A percentile compares a stretch with the other conserved stretches of the same genome.
Conservation (phyloP, 257 asterid species). For the Salvia miltiorrhiza region DNA sequence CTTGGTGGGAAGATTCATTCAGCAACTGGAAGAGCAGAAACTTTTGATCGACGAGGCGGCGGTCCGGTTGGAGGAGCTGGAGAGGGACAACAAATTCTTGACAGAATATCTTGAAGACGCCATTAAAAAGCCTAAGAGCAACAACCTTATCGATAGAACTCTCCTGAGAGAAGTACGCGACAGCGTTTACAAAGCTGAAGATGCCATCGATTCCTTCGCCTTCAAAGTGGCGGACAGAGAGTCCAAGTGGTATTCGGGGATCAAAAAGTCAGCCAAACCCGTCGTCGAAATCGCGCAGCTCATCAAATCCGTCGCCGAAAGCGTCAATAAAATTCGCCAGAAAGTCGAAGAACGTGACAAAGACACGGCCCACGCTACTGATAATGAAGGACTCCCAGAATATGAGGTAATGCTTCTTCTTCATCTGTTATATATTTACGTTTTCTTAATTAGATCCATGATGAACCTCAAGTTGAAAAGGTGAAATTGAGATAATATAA, state of each 20-base stretch:
- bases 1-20: neutral
- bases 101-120: neutral
- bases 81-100: neutral
- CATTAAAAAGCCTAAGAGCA: neutral
- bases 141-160: neutral
- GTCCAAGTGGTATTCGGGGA: neutral
- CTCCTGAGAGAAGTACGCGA: neutral
- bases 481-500: too few relatives aligned
- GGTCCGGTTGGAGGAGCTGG: neutral
- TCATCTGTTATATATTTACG: too few relatives aligned
- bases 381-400: too few relatives aligned
- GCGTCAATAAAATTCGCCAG: too few relatives aligned
- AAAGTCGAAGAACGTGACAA: too few relatives aligned
- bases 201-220: neutral
- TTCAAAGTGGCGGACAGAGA: neutral
- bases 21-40: neutral
- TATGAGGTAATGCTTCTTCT: too few relatives aligned
- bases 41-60: neutral
- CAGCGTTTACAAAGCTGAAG: neutral
- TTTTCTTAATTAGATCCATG: too few relatives aligned
- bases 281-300: neutral
- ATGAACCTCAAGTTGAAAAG: too few relatives aligned
- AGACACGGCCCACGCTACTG: too few relatives aligned
- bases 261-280: too few relatives aligned
- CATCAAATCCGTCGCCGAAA: too few relatives aligned